Base-by-base conservation (phyloP, 2,329 filamentous ascomycete species). In the Monosporascus ibericus region DNA sequence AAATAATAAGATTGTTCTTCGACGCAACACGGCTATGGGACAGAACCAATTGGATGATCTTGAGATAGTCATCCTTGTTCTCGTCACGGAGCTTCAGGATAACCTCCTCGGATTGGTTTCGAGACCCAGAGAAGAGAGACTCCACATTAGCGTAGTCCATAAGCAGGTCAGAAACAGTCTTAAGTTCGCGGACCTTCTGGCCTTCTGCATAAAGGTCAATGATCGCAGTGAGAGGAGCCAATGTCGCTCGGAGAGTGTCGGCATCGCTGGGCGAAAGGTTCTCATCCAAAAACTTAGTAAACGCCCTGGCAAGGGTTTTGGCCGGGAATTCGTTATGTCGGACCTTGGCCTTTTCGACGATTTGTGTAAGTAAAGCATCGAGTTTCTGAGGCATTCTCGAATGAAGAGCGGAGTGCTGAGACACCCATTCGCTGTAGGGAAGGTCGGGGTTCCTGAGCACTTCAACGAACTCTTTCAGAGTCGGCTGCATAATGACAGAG, bases 301-400 rank as follows among this genome's bases (percentile, higher is more conserved):
- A 85, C 1, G 88, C 86, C 77, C 95, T 95, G 58, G 81, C 76
- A 44, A 99, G 79, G 55, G 88, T 82, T 76, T 95, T 95, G 55
- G 92, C 88, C 9, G 94, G 94, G 77, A 99, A 99, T 66, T 99
- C 94, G 9, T 81, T 78, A 55, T 88, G 84, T 47, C 94, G 84
- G 52, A 82, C 74, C 70, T 86, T 88, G 42, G 91, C 84, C 55
- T 88, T 86, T 54, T 97, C 92, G 49, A 97, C 87, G 44, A 95
- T 86, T 64, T 94, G 88, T 14, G 86, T 84, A 60, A 99, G 86
- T 58, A 83, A 85, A 22, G 84, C 71, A 62, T 96, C 92, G 30
- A 99, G 84, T 75, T 92, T 96, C 68, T 92, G 87, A 0, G 94
- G 94, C 88, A 97, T 99, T 63, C 94, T 88, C 6, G 92, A 89